Percentiles rank a stretch among this genome's conserved stretches.
These are phyloP conservation scores for Debaryomyces prosopidis DNA, from an alignment of 805 yeast species.

Conservation along the genomic window DNA sequence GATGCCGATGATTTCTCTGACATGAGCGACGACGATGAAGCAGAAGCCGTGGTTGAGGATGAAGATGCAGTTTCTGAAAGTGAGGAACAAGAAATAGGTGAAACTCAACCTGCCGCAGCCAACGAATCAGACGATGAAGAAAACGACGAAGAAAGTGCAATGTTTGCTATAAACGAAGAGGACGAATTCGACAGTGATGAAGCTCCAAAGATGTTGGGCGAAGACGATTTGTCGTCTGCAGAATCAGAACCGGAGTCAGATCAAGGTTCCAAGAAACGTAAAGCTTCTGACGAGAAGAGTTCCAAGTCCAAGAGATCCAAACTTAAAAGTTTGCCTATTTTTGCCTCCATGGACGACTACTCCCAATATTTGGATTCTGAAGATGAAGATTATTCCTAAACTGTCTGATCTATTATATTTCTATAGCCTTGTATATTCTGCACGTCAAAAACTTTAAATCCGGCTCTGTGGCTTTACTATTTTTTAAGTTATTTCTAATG, in stretches of 20 bases:
- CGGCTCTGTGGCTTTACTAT: neutral
- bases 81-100: constrained; percentile 23
- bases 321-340: constrained; percentile 71
- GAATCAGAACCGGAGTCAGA: constrained; percentile 32
- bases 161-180: constrained; percentile 28
- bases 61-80: constrained; percentile 21
- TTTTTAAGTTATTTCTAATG: no score
- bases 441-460: neutral
- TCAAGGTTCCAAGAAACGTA: constrained; percentile 18
- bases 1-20: constrained; percentile 43
- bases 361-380: constrained; percentile 70
- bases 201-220: constrained; percentile 13
- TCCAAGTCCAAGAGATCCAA: constrained; percentile 51
- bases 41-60: constrained; percentile 31
- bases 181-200: constrained; percentile 26
- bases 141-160: constrained; percentile 18
- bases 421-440: neutral
- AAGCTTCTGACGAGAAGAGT: constrained; percentile 25
- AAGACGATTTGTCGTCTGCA: constrained; percentile 17
- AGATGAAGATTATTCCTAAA: constrained; percentile 46
- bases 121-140: constrained; percentile 24
- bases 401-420: neutral
- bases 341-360: constrained; percentile 88
- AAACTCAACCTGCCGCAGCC: constrained; percentile 26
- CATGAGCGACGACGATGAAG: constrained; percentile 44